Evolutionary conservation across 2,329 filamentous ascomycete genomes (phyloP), one percentile per base, ranked within the genome.

Genomic region (Alternaria sp.): DNA sequence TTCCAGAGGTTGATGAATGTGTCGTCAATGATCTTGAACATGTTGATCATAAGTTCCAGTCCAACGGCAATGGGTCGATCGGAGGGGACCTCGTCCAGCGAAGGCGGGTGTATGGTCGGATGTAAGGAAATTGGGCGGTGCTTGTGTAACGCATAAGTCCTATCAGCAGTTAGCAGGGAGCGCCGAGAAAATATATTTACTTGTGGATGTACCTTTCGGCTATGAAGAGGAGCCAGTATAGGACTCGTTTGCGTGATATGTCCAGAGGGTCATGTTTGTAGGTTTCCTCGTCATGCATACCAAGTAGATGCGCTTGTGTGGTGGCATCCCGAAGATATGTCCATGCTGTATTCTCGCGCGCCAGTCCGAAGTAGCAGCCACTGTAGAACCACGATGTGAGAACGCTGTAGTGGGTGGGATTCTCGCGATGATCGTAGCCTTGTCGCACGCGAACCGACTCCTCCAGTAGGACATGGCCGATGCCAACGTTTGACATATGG

Each of bases 1-100:
- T 89, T 89, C 87, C 87, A 89, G 0, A 87, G 79, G 10, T 83
- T 82, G 13, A 89, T 81, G 65, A 89, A 89, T 0, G 82, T 84
- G 62, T 88, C 85, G 68, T 89, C 86, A 36, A 89, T 84, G 1
- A 85, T 85, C 33, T 84, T 82, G 73, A 87, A 89, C 13, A 87
- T 82, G 50, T 84, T 82, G 42, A 88, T 84, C 10, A 89, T 79
- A 61, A 86, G 83, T 33, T 85, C 78, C 61, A 89, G 88, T 1
- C 87, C 87, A 10, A 82, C 78, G 29, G 86, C 79, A 54, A 86
- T 82, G 24, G 82, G 81, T 0, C 80, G 77, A 66, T 88, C 86
- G 50, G 83, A 83, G 4, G 81, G 78, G 46, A 84, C 69, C 73
- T 83, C 72, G 69, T 85, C 66, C 29, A 81, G 54, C 4, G 79